phyloP scores from a whole-genome alignment of 768 basidiomycete genomes.

The Kwoniella mangroviensis region DNA sequence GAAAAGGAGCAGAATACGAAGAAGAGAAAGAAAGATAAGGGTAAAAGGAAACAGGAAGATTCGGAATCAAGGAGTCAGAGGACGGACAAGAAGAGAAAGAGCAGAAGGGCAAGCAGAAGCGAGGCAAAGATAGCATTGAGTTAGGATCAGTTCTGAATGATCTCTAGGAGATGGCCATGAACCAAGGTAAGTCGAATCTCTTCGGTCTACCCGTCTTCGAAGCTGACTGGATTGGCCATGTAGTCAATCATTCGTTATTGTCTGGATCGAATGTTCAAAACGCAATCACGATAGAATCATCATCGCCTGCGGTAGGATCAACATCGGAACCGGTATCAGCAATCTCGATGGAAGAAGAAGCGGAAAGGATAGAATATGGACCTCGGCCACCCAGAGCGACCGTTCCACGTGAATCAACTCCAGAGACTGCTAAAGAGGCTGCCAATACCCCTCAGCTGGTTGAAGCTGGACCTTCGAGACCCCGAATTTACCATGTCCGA shows the following conservation, averaged over 20 bases:
- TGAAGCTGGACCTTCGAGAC: constrained; percentile 14
- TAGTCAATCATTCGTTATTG: not conserved
- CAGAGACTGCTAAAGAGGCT: not conserved
- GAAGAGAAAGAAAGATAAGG: not conserved
- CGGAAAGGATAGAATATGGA: constrained; percentile 7
- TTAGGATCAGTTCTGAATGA: not conserved
- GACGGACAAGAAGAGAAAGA: not conserved
- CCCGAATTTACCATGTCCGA: constrained; percentile 2
- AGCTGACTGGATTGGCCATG: not conserved
- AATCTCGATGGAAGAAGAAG: constrained; percentile 6
- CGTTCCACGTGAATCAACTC: not conserved
- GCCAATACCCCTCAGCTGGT: too few relatives aligned
- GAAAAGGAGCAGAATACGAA: not conserved
- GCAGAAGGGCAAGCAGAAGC: too few relatives aligned
- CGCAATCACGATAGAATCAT: not conserved
- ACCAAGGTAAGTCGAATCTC: not conserved
- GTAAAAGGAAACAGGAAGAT: not conserved
- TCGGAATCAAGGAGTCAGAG: not conserved
- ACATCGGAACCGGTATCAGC: not conserved
- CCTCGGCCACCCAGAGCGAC: not conserved
- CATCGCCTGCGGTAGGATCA: not conserved
- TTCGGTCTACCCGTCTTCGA: not conserved
- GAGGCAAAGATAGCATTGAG: not conserved
- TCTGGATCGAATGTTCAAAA: not conserved
- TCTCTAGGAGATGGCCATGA: not conserved